phyloP scores from a whole-genome alignment of 1,284 basidiomycete species.

The Kalmanozyma brasiliensis region DNA sequence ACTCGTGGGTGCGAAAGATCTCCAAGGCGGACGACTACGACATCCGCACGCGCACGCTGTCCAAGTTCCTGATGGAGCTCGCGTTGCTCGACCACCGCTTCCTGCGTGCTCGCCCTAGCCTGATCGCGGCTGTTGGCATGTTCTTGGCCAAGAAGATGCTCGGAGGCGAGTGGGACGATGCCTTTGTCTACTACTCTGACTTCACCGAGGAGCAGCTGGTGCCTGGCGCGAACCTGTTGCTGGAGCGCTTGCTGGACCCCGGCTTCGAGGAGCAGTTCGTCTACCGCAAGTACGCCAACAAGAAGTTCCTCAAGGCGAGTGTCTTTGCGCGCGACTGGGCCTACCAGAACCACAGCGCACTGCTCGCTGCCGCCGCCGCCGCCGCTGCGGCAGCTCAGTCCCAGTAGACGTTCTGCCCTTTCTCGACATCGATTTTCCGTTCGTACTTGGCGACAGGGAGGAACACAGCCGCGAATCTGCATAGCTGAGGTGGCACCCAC shows the following conservation, averaged over 20 bases:
- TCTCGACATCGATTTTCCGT: neutral
- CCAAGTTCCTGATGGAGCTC: conserved; percentile 95
- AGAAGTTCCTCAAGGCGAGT: conserved; percentile 85
- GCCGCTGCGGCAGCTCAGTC: conserved; percentile 28
- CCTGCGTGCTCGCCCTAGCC: conserved; percentile 89
- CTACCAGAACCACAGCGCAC: conserved; percentile 53
- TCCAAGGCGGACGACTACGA: conserved; percentile 98
- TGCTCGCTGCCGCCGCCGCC: conserved; percentile 41
- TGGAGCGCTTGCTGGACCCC: conserved; percentile 83
- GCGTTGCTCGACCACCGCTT: conserved; percentile 93
- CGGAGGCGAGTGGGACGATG: conserved; percentile 73
- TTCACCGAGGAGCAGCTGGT: conserved; percentile 90
- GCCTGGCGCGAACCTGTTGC: conserved; percentile 82
- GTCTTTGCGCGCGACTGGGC: conserved; percentile 71
- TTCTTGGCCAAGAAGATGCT: conserved; percentile 70
- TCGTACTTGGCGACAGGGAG: neutral
- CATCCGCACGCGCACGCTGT: conserved; percentile 91
- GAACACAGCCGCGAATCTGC: conserved; percentile 3
- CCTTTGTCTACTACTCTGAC: conserved; percentile 92
- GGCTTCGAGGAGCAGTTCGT: conserved; percentile 87
- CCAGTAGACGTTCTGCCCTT: conserved; percentile 2
- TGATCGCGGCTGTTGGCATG: conserved; percentile 98
- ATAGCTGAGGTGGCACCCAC: conserved; percentile 25
- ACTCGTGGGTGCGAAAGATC: conserved; percentile 96
- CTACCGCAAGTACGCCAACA: conserved; percentile 95